A percentile compares a stretch with the other conserved stretches of the same genome.
These are phyloP conservation scores for Malus fusca DNA, from an alignment of 306 rosid species.

Conservation along the genomic window DNA sequence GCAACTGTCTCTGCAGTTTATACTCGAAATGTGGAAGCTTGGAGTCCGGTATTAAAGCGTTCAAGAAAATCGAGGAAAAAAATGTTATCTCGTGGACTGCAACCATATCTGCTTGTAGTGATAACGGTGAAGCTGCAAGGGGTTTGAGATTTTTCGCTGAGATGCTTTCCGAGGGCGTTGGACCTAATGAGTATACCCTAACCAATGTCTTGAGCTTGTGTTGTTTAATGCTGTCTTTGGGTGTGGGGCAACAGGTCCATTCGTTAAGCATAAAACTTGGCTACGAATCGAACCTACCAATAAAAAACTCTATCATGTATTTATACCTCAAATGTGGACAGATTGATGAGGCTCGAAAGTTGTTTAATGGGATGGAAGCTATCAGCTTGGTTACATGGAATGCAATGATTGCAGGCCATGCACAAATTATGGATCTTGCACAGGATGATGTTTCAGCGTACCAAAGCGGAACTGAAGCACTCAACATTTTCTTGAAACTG, in stretches of 20 bases:
- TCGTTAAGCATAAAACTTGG: constrained; percentile 55
- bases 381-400: constrained; percentile 74
- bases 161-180: constrained; percentile 50
- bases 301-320: constrained; percentile 60
- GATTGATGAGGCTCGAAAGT: constrained; percentile 49
- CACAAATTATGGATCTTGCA: constrained; percentile 58
- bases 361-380: constrained; percentile 49
- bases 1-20: constrained; percentile 76
- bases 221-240: constrained; percentile 42
- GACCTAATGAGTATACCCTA: constrained; percentile 74
- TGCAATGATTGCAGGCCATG: constrained; percentile 78
- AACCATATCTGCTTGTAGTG: constrained; percentile 62
- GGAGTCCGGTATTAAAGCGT: constrained; percentile 47
- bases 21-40: constrained; percentile 59
- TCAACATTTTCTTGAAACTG: constrained; percentile 45
- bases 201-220: constrained; percentile 66
- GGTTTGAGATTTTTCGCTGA: constrained; percentile 51
- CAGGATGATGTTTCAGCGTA: constrained; percentile 50
- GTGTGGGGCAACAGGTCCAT: constrained; percentile 61
- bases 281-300: constrained; percentile 39
- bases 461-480: constrained; percentile 62
- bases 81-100: constrained; percentile 86
- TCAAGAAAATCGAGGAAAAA: constrained; percentile 48
- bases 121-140: constrained; percentile 47
- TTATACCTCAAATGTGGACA: constrained; percentile 67